Evolutionary conservation across 345 rosid species (phyloP).

Genomic region (Brassica cretica): DNA sequence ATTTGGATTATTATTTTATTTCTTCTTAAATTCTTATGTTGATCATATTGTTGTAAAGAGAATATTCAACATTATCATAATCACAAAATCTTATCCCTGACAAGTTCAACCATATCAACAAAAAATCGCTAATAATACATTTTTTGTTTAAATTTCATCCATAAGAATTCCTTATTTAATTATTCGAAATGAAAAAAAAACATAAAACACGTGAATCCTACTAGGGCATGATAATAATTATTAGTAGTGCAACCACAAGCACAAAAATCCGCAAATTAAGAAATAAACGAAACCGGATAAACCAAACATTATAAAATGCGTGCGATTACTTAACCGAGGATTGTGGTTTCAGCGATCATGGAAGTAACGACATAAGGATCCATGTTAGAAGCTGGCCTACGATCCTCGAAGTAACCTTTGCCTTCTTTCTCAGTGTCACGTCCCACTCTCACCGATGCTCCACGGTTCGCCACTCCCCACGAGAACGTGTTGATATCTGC

Average conservation of each 20-base stretch:
- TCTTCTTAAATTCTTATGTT: neutral
- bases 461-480: slow-evolving; percentile 81
- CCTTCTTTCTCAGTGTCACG: slow-evolving; percentile 72
- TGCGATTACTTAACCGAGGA: slow-evolving; percentile 35
- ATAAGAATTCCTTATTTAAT: slow-evolving; percentile 1
- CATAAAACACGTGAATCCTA: neutral
- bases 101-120: neutral
- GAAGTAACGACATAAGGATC: slow-evolving; percentile 80
- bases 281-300: neutral
- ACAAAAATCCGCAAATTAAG: neutral
- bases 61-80: slow-evolving; percentile 2
- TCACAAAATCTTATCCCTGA: slow-evolving; percentile 13
- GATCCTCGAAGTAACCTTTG: slow-evolving; percentile 75
- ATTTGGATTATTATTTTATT: neutral
- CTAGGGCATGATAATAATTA: neutral
- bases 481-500: slow-evolving; percentile 75
- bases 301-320: neutral
- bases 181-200: slow-evolving; percentile 4
- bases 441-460: slow-evolving; percentile 72
- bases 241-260: slow-evolving; percentile 6
- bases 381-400: slow-evolving; percentile 84
- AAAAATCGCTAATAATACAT: neutral
- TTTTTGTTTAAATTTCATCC: neutral
- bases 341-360: slow-evolving; percentile 72
- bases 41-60: slow-evolving; percentile 1